These are phyloP conservation scores for Caloboletus firmus DNA, from an alignment of 1,284 basidiomycete species.

Conservation along the genomic window DNA sequence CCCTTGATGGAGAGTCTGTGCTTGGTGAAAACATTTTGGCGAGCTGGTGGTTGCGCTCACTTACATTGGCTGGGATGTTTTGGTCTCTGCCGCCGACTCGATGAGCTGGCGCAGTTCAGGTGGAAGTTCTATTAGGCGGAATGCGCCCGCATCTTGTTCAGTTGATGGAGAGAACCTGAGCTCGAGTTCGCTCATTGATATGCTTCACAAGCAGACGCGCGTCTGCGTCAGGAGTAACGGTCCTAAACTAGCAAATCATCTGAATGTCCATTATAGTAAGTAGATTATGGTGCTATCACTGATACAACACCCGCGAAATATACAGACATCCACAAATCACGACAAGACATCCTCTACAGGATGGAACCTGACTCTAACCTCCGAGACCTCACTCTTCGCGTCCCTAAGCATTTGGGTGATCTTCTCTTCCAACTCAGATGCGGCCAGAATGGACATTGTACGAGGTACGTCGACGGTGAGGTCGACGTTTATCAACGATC, in stretches of 20 bases:
- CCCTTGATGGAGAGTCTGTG: slow-evolving; percentile 83
- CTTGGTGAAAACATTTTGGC: background rate
- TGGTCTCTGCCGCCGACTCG: slow-evolving; percentile 42
- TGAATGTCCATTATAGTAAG: background rate
- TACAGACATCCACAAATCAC: slow-evolving; percentile 1
- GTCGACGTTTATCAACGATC: slow-evolving; percentile 74
- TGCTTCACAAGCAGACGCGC: background rate
- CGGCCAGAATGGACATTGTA: slow-evolving; percentile 57
- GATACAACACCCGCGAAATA: background rate
- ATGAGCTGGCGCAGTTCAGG: slow-evolving; percentile 57
- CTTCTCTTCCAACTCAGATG: slow-evolving; percentile 58
- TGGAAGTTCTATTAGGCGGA: slow-evolving; percentile 69
- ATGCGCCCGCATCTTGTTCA: slow-evolving; percentile 48
- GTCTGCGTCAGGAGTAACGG: no score
- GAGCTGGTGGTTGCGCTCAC: background rate
- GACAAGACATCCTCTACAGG: slow-evolving; percentile 37
- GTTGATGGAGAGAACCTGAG: slow-evolving; percentile 55
- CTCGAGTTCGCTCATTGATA: slow-evolving; percentile 33
- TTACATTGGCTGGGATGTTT: slow-evolving; percentile 23
- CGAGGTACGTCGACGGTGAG: slow-evolving; percentile 69
- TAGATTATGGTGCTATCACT: background rate
- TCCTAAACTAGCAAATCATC: no score
- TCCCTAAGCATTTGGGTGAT: slow-evolving; percentile 63
- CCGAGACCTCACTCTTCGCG: slow-evolving; percentile 70
- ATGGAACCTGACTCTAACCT: slow-evolving; percentile 75